Evolutionary conservation across 2,329 filamentous ascomycete genomes (phyloP), one percentile per base, ranked within the genome.

Genomic region (Monilinia vaccinii-corymbosi): DNA sequence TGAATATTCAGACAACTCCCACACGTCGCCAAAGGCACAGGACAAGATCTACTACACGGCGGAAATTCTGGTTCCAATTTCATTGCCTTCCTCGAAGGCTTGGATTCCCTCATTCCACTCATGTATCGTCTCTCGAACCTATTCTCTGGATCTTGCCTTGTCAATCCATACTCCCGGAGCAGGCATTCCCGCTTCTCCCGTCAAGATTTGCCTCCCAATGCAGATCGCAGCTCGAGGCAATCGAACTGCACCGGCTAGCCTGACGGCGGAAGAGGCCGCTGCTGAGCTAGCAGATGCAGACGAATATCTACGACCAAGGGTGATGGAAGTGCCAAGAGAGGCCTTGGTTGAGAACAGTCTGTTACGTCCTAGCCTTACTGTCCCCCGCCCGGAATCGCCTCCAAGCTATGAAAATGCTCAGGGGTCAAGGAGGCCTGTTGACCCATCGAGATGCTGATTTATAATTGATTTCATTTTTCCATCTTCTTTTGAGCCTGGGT

Each of bases 21-120:
- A 64, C 34, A 34, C 55, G n/a, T 34, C 60, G 9, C 36, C 48
- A 16, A 45, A 58, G 14, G 53, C 60, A 48, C 44, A 62, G 7
- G 47, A 47, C 25, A 58, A 59, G 25, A 38, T 56, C 11, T 68
- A 68, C 72, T 89, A 86, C 72, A 84, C 82, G 3, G 78, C 85
- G 8, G 76, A 76, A n/a, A 74, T 89, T 40, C 70, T 86, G 2
- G 80, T 88, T 2, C 86, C 86, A 0, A 75, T 89, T 67, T 78
- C 79, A 0, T 76, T 88, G 0, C 85, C 86, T 0, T 67, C 70
- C n/a, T 75, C 75, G 63, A 87, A 85, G 66, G 74, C 78, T 31
- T 87, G 87, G 70, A 74, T 87, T 23, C 87, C 86, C 1, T 86
- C 85, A 2, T 90, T 89, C 73, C 83, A 88, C 74, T 79, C 81